These are phyloP conservation scores for Pestalotiopsis sp. DNA, from an alignment of 2,329 filamentous ascomycete species.

Conservation along the genomic window DNA sequence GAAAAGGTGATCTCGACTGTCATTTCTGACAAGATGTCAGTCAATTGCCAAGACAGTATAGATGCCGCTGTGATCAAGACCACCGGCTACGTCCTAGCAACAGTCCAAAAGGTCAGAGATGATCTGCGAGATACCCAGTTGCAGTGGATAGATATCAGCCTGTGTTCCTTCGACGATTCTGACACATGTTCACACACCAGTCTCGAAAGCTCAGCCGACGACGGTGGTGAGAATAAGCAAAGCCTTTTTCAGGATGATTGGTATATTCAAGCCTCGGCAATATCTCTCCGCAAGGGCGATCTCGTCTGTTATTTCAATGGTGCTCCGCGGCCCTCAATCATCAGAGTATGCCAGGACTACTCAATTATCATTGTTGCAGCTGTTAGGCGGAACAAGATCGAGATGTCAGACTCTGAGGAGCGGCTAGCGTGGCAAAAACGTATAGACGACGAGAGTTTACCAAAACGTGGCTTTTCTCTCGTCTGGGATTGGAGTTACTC, in stretches of 20 bases:
- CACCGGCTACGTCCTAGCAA: background rate
- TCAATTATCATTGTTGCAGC: background rate
- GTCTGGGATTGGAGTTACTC: background rate
- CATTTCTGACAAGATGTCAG: background rate
- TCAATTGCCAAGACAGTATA: background rate
- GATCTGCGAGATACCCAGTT: background rate
- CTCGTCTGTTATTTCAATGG: background rate
- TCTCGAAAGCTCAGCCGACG: background rate
- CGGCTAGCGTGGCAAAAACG: background rate
- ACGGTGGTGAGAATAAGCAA: background rate
- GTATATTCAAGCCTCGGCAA: background rate
- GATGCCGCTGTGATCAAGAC: background rate
- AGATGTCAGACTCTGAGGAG: background rate
- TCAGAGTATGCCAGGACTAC: background rate
- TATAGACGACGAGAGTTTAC: background rate
- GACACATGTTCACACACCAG: no score
- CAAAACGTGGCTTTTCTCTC: background rate
- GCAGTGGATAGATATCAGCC: background rate
- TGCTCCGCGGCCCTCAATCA: background rate
- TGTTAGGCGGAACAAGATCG: background rate
- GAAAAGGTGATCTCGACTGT: background rate
- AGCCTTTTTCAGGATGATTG: background rate
- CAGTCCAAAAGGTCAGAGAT: background rate
- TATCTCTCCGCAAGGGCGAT: background rate
- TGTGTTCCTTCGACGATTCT: no score